Percentiles rank a stretch among this genome's conserved stretches.
These are phyloP conservation scores for Botryosphaeria dothidea DNA, from an alignment of 2,329 filamentous ascomycete genomes.

Conservation along the genomic window DNA sequence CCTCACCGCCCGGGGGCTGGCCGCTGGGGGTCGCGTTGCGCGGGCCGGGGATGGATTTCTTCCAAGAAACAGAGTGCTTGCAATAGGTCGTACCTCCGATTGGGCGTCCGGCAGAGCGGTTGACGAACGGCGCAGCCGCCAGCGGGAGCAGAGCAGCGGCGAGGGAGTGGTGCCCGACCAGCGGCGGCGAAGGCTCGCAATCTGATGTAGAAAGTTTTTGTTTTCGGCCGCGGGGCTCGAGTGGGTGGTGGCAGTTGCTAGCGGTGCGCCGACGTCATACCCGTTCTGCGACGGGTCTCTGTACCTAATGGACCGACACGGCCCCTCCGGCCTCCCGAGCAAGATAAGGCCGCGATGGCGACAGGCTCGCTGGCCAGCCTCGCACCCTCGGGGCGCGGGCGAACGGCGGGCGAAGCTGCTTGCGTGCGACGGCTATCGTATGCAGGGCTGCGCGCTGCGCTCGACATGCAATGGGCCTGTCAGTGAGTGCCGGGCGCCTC, in stretches of 20 bases:
- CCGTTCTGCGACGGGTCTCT: background rate
- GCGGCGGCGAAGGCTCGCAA: background rate
- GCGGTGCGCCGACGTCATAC: slow-evolving; percentile 9
- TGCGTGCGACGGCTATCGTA: background rate
- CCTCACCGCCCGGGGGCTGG: slow-evolving; percentile 6
- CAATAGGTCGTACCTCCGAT: background rate
- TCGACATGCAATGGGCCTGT: too few relatives aligned
- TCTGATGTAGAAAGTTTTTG: background rate
- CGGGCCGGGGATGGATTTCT: background rate
- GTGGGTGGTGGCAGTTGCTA: background rate
- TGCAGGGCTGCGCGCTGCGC: background rate
- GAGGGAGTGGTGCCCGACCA: background rate
- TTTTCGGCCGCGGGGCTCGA: background rate
- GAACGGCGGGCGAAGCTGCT: background rate
- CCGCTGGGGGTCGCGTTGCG: background rate
- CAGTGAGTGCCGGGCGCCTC: background rate
- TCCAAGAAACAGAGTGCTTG: background rate
- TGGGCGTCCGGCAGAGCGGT: background rate
- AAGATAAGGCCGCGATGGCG: slow-evolving; percentile 10
- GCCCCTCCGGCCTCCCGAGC: background rate
- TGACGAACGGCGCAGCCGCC: background rate
- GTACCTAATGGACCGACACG: background rate
- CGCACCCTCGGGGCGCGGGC: background rate
- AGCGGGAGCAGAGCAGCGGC: background rate
- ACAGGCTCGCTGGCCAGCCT: background rate